Evolutionary conservation across 306 rosid species (phyloP).

Genomic region (Hylodesmum podocarpum): DNA sequence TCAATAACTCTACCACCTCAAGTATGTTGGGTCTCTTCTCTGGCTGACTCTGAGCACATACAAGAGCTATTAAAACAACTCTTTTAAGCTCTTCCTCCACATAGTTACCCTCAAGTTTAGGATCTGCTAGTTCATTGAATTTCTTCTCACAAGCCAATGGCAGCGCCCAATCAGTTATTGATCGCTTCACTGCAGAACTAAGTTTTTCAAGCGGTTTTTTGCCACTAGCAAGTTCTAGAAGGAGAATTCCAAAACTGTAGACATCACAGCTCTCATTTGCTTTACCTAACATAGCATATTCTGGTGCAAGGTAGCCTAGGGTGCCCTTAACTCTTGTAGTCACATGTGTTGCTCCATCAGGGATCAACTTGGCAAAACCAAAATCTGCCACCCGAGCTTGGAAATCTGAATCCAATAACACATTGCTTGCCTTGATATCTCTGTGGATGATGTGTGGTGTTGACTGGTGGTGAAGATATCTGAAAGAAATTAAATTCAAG

Average conservation of each 20-base stretch:
- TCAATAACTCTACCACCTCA: constrained; percentile 76
- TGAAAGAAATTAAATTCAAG: constrained; percentile 37
- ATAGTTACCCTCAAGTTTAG: constrained; percentile 73
- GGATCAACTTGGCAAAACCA: constrained; percentile 94
- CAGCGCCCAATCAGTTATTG: constrained; percentile 87
- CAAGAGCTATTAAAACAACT: constrained; percentile 62
- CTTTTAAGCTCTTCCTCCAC: constrained; percentile 81
- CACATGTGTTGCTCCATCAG: constrained; percentile 94
- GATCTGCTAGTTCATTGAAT: constrained; percentile 68
- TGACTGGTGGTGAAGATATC: constrained; percentile 93
- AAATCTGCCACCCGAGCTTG: constrained; percentile 92
- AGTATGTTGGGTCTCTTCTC: constrained; percentile 85
- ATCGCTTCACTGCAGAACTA: constrained; percentile 48
- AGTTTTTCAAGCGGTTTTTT: constrained; percentile 77
- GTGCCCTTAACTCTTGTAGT: constrained; percentile 98
- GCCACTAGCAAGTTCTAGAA: constrained; percentile 91
- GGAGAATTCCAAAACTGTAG: constrained; percentile 89
- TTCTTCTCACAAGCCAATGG: constrained; percentile 77
- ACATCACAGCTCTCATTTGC: constrained; percentile 92
- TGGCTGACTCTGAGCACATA: constrained; percentile 64
- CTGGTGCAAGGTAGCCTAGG: constrained; percentile 97
- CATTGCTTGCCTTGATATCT: constrained; percentile 91
- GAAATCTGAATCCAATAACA: constrained; percentile 72
- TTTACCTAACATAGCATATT: constrained; percentile 92
- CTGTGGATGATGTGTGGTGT: constrained; percentile 94